These are phyloP conservation scores for Plectosphaerella sp. DNA, from an alignment of 2,329 filamentous ascomycete genomes.

Conservation along the genomic window DNA sequence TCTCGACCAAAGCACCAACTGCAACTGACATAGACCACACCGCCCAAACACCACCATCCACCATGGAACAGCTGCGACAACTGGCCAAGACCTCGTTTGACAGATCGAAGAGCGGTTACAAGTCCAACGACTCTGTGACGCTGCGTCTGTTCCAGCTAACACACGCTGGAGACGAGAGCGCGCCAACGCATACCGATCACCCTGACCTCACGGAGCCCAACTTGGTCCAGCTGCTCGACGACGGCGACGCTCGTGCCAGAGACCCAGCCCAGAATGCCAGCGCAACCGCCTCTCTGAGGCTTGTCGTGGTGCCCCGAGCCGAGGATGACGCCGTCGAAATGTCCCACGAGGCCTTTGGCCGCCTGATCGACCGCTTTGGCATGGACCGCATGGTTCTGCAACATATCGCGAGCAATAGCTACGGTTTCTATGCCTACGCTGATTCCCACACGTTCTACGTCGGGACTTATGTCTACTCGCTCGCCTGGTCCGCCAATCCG, in stretches of 20 bases:
- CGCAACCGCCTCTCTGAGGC: neutral
- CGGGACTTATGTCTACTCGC: conserved; percentile 8
- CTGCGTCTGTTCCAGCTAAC: too few species aligned
- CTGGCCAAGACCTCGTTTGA: too few species aligned
- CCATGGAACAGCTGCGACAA: too few species aligned
- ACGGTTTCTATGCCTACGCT: conserved; percentile 5
- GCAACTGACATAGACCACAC: too few species aligned
- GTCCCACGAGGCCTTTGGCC: neutral
- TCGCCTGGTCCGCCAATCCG: conserved; percentile 7
- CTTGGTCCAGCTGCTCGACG: too few species aligned
- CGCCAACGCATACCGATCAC: neutral
- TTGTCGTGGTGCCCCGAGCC: conserved; percentile 3
- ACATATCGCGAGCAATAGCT: conserved; percentile 6
- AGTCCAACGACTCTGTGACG: too few species aligned
- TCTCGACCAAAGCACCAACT: too few species aligned
- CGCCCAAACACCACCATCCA: too few species aligned
- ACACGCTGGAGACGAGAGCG: neutral
- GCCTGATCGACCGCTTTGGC: neutral
- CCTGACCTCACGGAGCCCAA: neutral
- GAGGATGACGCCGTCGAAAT: conserved; percentile 4
- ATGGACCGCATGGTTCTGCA: conserved; percentile 6
- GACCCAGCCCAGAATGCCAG: neutral
- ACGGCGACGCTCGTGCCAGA: too few species aligned
- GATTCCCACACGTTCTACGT: conserved; percentile 6
- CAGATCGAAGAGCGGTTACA: too few species aligned